Evolutionary conservation across 2,329 filamentous ascomycete species (phyloP).

Genomic region (Podosphaera aphanis): DNA sequence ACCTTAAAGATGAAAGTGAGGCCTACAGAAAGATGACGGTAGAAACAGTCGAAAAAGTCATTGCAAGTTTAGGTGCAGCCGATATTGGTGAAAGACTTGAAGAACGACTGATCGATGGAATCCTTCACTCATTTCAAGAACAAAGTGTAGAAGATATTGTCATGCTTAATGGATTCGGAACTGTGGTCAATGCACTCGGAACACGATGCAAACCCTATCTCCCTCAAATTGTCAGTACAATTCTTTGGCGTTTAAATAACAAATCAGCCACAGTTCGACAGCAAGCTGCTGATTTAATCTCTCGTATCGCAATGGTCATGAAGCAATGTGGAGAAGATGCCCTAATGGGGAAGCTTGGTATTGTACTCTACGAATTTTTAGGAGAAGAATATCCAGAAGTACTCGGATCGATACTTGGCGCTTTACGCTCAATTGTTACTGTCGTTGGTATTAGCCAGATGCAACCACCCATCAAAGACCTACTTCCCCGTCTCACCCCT

Average conservation of each 20-base stretch:
- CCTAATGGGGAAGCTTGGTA: constrained; percentile 80
- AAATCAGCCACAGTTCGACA: constrained; percentile 92
- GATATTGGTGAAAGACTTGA: constrained; percentile 85
- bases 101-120: constrained; percentile 83
- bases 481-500: constrained; percentile 85
- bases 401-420: constrained; percentile 83
- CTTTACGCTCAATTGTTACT: constrained; percentile 84
- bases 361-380: constrained; percentile 91
- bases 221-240: constrained; percentile 88
- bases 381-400: constrained; percentile 98
- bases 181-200: constrained; percentile 84
- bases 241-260: constrained; percentile 92
- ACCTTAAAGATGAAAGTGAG: constrained; percentile 94
- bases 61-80: constrained; percentile 76
- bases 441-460: constrained; percentile 95
- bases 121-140: constrained; percentile 90
- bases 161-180: constrained; percentile 93
- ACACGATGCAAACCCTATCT: constrained; percentile 89
- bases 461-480: constrained; percentile 92
- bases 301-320: constrained; percentile 95
- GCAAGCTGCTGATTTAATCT: constrained; percentile 89
- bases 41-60: constrained; percentile 89
- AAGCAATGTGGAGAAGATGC: constrained; percentile 94
- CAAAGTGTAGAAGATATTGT: constrained; percentile 91
- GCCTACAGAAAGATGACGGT: constrained; percentile 98